Evolutionary conservation across 352 stramenopile species (phyloP).

Genomic region (Globisporangium recalcitrans): DNA sequence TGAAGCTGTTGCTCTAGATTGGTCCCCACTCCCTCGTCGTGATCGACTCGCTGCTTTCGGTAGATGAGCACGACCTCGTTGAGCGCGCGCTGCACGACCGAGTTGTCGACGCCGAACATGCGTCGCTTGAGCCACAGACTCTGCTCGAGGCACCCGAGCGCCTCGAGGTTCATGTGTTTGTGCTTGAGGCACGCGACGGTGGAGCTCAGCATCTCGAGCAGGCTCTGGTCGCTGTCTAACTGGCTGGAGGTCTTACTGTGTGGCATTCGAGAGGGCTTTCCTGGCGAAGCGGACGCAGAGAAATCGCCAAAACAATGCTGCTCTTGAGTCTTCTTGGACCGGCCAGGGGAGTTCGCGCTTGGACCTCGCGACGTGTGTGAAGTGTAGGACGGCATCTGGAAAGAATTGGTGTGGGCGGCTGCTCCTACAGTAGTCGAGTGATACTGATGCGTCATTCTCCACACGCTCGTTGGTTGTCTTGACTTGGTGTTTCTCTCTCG

Average conservation of each 20-base stretch:
- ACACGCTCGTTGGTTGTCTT: neutral
- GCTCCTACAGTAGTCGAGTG: neutral
- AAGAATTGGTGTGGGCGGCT: slow-evolving; percentile 11
- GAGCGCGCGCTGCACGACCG: slow-evolving; percentile 45
- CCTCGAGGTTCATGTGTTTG: slow-evolving; percentile 73
- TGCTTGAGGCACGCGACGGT: slow-evolving; percentile 64
- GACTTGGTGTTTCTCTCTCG: neutral
- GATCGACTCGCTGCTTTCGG: slow-evolving; percentile 5
- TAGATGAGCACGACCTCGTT: slow-evolving; percentile 54
- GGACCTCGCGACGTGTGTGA: slow-evolving; percentile 29
- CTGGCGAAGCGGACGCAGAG: neutral
- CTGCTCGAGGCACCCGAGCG: slow-evolving; percentile 68
- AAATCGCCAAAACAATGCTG: neutral
- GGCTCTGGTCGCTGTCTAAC: slow-evolving; percentile 49
- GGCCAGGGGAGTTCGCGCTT: slow-evolving; percentile 17
- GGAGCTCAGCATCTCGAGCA: slow-evolving; percentile 68
- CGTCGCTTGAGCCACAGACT: slow-evolving; percentile 67
- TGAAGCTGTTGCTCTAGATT: neutral
- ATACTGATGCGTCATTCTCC: neutral
- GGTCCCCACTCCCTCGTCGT: neutral
- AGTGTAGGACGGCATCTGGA: slow-evolving; percentile 43
- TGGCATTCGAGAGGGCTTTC: slow-evolving; percentile 1
- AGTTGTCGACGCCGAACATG: slow-evolving; percentile 67
- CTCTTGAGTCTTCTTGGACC: slow-evolving; percentile 4
- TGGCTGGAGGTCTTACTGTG: slow-evolving; percentile 5